Conservation (phyloP, 129 eudicot species). For the Oenanthe sinensis region DNA sequence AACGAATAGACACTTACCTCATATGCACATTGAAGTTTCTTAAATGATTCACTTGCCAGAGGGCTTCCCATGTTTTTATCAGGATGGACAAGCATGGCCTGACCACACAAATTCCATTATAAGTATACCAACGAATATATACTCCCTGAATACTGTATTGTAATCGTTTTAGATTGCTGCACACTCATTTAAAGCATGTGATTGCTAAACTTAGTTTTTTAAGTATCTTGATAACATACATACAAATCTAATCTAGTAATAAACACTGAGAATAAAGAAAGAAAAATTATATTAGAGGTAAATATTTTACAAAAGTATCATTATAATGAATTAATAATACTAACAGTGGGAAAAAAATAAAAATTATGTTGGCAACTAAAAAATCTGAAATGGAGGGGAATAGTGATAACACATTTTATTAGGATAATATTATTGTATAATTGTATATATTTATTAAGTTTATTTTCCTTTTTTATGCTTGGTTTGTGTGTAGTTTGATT, state of each 20-base stretch:
- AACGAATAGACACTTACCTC: conserved; percentile 38
- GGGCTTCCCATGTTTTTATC: conserved; percentile 99
- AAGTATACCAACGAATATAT: background rate
- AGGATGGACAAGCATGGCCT: conserved; percentile 99
- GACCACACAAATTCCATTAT: background rate
- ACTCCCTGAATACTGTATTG: background rate
- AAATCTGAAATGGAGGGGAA: background rate
- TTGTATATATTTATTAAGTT: too few relatives aligned
- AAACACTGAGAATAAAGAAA: background rate
- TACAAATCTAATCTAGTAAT: background rate
- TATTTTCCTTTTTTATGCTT: too few relatives aligned
- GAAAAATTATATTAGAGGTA: background rate
- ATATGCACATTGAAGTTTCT: conserved; percentile 92
- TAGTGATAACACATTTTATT: too few relatives aligned
- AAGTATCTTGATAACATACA: background rate
- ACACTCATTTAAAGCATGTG: background rate
- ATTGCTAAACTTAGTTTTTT: background rate
- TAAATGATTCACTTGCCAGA: conserved; percentile 92
- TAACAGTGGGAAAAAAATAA: background rate
- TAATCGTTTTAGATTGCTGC: background rate
- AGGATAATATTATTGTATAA: too few relatives aligned
- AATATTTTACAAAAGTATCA: background rate
- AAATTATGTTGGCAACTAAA: background rate
- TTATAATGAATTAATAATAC: background rate
- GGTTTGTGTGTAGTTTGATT: too few relatives aligned